phyloP scores from a whole-genome alignment of 345 rosid genomes.

The Hypericum perforatum region DNA sequence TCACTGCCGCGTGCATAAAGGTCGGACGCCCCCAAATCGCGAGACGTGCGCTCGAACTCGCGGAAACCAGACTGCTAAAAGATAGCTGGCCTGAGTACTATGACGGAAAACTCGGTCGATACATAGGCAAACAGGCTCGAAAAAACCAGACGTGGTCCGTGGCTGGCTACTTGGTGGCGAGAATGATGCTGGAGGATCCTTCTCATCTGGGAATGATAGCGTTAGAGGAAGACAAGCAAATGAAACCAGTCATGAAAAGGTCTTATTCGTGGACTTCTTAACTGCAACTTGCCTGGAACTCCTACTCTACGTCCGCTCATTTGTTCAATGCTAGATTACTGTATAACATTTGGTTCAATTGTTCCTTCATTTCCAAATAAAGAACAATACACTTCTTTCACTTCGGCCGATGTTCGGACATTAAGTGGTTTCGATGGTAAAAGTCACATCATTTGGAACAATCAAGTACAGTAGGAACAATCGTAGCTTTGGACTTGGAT shows the following conservation, averaged over 20 bases:
- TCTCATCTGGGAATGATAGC: constrained; percentile 86
- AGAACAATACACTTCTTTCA: too few species aligned
- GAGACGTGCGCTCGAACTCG: constrained; percentile 68
- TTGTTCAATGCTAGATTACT: too few species aligned
- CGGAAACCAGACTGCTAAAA: constrained; percentile 59
- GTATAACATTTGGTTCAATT: too few species aligned
- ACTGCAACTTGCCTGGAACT: neutral
- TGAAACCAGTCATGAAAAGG: constrained; percentile 65
- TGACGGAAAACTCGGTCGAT: constrained; percentile 87
- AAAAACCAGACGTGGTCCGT: constrained; percentile 86
- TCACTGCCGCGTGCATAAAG: constrained; percentile 84
- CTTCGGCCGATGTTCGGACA: too few species aligned
- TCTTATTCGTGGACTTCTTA: constrained; percentile 51
- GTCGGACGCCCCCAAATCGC: constrained; percentile 94
- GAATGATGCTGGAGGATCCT: constrained; percentile 95
- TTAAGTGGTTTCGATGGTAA: neutral
- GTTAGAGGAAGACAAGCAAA: constrained; percentile 77
- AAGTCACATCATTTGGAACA: too few species aligned
- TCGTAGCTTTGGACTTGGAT: too few species aligned
- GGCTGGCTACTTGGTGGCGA: constrained; percentile 89
- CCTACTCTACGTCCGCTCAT: neutral
- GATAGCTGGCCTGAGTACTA: constrained; percentile 94
- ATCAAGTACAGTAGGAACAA: too few species aligned
- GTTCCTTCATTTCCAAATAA: too few species aligned
- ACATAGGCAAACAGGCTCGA: constrained; percentile 78